phyloP scores from a whole-genome alignment of 78 protist genomes.

The Dictyostelium firmibasis region DNA sequence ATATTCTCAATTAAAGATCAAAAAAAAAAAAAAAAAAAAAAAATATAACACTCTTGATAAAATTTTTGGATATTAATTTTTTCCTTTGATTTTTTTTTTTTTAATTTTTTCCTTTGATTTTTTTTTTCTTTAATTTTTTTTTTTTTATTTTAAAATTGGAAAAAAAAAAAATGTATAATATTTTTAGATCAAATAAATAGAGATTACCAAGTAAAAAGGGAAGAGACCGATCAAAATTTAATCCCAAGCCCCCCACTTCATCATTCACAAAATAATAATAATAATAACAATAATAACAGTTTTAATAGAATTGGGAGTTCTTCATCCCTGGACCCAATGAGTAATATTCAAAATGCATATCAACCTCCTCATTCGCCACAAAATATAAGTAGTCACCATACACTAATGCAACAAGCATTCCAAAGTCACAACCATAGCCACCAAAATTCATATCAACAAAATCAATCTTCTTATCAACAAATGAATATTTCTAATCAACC shows the following conservation, averaged over 20 bases:
- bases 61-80: not conserved
- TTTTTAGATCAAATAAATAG: not conserved
- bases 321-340: not conserved
- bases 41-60: not conserved
- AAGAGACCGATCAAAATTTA: not conserved
- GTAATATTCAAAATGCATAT: not conserved
- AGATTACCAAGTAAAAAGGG: not conserved
- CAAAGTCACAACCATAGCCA: not conserved
- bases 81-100: not conserved
- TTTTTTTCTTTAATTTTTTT: not conserved
- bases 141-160: not conserved
- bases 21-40: not conserved
- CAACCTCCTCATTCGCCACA: not conserved
- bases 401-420: not conserved
- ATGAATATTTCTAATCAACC: not conserved
- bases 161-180: not conserved
- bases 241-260: not conserved
- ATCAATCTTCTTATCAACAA: not conserved
- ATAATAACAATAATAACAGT: not conserved
- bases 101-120: not conserved
- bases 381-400: not conserved
- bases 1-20: not conserved
- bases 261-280: not conserved
- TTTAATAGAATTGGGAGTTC: not conserved
- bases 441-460: not conserved